These are phyloP conservation scores for Dioscorea cayenensis DNA, from an alignment of 116 monocot genomes.

Conservation along the genomic window DNA sequence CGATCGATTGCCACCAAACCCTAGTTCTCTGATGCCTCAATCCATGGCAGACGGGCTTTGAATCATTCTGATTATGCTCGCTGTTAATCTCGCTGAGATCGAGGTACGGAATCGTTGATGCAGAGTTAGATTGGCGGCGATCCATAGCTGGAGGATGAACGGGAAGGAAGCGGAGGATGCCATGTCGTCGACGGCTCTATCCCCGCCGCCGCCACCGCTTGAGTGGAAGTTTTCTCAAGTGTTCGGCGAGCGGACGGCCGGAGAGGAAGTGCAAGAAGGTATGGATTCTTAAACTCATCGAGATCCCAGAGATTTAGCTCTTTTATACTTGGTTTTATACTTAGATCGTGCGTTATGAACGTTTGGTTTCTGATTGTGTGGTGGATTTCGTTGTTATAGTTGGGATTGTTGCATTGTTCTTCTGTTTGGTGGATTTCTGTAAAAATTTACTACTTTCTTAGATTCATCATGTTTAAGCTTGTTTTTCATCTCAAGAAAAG, in stretches of 20 bases:
- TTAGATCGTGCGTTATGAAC: not conserved
- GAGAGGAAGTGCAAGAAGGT: slow-evolving; percentile 57
- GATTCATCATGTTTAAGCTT: not conserved
- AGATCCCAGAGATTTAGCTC: not conserved
- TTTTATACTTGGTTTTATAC: not conserved
- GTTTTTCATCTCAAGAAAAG: not conserved
- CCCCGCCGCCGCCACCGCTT: slow-evolving; percentile 15
- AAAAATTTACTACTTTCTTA: not conserved
- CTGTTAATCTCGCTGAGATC: not conserved
- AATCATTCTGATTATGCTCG: not conserved
- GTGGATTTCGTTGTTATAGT: not conserved
- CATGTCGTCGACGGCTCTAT: not conserved
- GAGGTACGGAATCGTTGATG: not conserved
- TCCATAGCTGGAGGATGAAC: not conserved
- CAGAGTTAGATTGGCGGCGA: not conserved
- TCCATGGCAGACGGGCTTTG: not conserved
- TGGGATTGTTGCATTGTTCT: not conserved
- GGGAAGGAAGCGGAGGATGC: not conserved
- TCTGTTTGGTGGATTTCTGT: not conserved
- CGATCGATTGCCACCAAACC: not conserved
- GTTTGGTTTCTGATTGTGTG: not conserved
- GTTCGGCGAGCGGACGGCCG: slow-evolving; percentile 43
- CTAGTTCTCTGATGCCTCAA: not conserved
- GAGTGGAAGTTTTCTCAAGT: slow-evolving; percentile 53
- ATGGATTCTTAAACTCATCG: not conserved